Conservation (phyloP, 768 basidiomycete genomes). For the Panaeolus papilionaceus region DNA sequence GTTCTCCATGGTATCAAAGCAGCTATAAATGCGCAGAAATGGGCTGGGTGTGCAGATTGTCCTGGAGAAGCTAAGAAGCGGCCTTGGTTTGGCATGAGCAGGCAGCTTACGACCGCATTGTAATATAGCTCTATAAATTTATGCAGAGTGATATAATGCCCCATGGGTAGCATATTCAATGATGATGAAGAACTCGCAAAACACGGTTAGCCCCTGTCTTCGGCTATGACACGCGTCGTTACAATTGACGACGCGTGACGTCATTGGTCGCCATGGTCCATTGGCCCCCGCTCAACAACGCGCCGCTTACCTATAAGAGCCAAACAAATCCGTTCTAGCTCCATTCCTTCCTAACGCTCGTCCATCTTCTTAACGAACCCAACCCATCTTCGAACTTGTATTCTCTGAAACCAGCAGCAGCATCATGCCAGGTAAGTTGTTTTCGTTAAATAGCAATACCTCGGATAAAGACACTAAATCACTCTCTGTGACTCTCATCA, state of each 20-base stretch:
- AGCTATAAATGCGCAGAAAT: too few relatives aligned
- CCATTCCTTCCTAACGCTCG: neutral
- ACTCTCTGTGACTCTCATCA: neutral
- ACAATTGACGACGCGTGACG: constrained; percentile 26
- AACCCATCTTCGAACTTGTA: neutral
- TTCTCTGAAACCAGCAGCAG: too few relatives aligned
- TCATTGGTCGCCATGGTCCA: constrained; percentile 26
- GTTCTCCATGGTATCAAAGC: too few relatives aligned
- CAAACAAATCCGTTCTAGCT: constrained; percentile 1
- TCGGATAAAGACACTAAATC: neutral
- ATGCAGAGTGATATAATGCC: too few relatives aligned
- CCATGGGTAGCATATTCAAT: too few relatives aligned
- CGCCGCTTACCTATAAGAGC: constrained; percentile 5
- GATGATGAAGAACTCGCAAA: neutral
- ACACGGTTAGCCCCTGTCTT: constrained; percentile 2
- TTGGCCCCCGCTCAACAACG: constrained; percentile 16
- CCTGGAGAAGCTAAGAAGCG: too few relatives aligned
- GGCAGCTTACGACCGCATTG: too few relatives aligned
- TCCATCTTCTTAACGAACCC: neutral
- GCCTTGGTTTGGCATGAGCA: too few relatives aligned
- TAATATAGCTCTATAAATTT: too few relatives aligned
- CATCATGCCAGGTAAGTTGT: constrained; percentile 19
- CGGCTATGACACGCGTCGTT: neutral
- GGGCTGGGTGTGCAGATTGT: too few relatives aligned
- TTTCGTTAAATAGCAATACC: neutral